Evolutionary conservation across 139 green algal genomes (phyloP).

Genomic region (Pseudopediastrum boryanum): DNA sequence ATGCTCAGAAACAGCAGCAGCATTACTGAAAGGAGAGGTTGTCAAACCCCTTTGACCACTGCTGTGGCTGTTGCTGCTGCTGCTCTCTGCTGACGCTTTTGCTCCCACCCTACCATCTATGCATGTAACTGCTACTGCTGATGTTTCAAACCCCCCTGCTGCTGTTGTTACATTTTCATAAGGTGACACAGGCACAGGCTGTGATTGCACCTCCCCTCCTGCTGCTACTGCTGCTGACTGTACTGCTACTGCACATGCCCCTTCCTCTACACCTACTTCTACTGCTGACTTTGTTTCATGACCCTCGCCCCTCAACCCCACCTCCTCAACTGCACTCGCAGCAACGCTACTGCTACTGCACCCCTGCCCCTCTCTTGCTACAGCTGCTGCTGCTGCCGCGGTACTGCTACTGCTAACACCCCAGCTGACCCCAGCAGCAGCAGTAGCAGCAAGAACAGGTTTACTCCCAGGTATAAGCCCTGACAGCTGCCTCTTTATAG

Average conservation of each 20-base stretch:
- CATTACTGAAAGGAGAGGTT: neutral
- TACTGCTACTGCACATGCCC: too few relatives aligned
- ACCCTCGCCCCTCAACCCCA: too few relatives aligned
- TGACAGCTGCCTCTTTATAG: slow-evolving; percentile 20
- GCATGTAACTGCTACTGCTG: neutral
- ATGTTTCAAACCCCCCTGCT: neutral
- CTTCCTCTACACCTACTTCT: too few relatives aligned
- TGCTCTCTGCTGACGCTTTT: slow-evolving; percentile 13
- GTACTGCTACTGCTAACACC: slow-evolving; percentile 21
- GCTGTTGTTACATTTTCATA: too few relatives aligned
- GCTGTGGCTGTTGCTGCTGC: neutral
- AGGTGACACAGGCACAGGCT: too few relatives aligned
- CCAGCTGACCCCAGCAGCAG: slow-evolving; percentile 15
- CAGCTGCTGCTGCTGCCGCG: slow-evolving; percentile 22
- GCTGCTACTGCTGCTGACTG: slow-evolving; percentile 29
- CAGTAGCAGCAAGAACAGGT: too few relatives aligned
- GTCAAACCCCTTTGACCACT: neutral
- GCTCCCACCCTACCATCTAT: neutral
- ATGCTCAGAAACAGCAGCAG: slow-evolving; percentile 4
- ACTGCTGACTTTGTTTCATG: too few relatives aligned
- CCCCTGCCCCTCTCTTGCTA: too few relatives aligned
- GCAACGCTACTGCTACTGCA: too few relatives aligned
- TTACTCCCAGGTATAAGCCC: too few relatives aligned
- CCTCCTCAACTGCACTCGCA: too few relatives aligned
- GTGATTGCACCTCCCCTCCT: too few relatives aligned